Base-by-base conservation (phyloP, 805 yeast genomes). In the Barnettozyma pratensis region DNA sequence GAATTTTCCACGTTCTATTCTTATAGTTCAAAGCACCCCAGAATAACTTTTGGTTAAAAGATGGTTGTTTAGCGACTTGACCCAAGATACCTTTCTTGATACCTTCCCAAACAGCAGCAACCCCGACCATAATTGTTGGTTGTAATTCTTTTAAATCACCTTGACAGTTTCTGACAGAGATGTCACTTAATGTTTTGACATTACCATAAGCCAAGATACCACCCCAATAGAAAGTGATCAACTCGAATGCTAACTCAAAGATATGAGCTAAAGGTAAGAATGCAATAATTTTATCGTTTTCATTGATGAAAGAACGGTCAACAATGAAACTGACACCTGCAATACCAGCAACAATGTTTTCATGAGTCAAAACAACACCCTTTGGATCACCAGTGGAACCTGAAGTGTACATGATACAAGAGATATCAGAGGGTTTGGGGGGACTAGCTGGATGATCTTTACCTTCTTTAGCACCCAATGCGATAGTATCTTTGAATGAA, bases 101-200 rank as follows among this genome's bases (percentile, higher is more conserved):
- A 37, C 85, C 77, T 74, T 94, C 99, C 96, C 97, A 94, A 46
- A 94, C 97, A 5, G 98, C 96, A 14, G 97, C 97, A 49, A 94
- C 99, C 68, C 97, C 99, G 55, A 90, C 97, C 96, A 94, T 87
- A 58, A 91, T 70, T 5, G 97, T 87, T 50, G 99, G 99, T 66
- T 81, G 76, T 70, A 90, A 87, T 62, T 85, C 87, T 48, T 76
- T 79, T 73, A 94, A 79, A 67, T 94, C 99, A 61, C 97, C 92
- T 49, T 78, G 71, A 73, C 96, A 90, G 71, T 94, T 87, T 61
- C 79, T 82, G 63, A 87, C 81, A 2, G 96, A 87, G 2, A 76
- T 72, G 54, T 87, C 96, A 25, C 96, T 81, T 58, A 94, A 73
- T 31, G 99, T 92, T 72, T 90, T 90, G 54, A 92, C 97, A 59